These are phyloP conservation scores for Aspergillus tanneri DNA, from an alignment of 2,329 filamentous ascomycete species.

Conservation along the genomic window DNA sequence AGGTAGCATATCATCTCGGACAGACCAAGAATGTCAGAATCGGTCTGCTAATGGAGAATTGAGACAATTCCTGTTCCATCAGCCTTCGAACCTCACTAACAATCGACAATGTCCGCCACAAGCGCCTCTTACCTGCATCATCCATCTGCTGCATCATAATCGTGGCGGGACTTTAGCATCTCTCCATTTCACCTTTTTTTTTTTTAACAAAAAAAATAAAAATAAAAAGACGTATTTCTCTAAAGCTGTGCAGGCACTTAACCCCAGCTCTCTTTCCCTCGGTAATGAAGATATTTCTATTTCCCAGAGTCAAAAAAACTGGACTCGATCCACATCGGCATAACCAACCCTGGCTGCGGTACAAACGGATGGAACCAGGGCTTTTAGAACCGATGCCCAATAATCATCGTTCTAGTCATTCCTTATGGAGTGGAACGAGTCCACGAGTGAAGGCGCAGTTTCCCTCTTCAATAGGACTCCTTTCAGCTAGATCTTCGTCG, in stretches of 20 bases:
- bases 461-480: not conserved
- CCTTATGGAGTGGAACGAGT: not conserved
- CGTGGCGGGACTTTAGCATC: too few relatives aligned
- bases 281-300: not conserved
- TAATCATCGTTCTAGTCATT: not conserved
- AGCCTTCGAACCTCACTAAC: not conserved
- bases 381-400: not conserved
- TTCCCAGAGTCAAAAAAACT: not conserved
- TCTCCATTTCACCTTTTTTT: too few relatives aligned
- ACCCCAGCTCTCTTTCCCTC: not conserved
- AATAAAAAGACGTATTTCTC: too few relatives aligned
- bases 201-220: too few relatives aligned
- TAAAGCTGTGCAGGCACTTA: not conserved
- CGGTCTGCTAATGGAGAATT: not conserved
- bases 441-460: not conserved
- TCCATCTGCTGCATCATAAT: too few relatives aligned
- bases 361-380: not conserved
- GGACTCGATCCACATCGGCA: conserved; percentile 1
- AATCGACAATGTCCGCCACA: conserved; percentile 9
- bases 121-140: too few relatives aligned
- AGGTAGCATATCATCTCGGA: too few relatives aligned
- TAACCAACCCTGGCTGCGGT: conserved; percentile 6
- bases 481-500: not conserved
- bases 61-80: not conserved
- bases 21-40: not conserved